Conservation (phyloP, 2,329 filamentous ascomycete genomes). For the Microdochium bolleyi region DNA sequence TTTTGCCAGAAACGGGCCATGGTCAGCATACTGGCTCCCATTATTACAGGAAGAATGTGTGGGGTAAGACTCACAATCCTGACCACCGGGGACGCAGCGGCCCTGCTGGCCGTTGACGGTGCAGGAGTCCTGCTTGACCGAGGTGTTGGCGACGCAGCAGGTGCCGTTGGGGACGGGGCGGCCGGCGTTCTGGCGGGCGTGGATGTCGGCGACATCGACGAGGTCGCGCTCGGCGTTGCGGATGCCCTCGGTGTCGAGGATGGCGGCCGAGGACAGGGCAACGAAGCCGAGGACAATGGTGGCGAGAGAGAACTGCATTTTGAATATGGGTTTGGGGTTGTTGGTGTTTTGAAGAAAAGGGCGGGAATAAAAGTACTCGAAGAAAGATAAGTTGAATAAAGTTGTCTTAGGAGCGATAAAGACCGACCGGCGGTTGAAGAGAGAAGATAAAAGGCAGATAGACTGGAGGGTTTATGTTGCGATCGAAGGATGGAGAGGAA, state of each 20-base stretch:
- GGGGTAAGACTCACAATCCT: constrained; percentile 2
- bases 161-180: constrained; percentile 2
- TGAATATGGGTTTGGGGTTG: background rate
- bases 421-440: background rate
- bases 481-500: background rate
- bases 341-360: no score
- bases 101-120: constrained; percentile 3
- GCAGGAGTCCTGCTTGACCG: constrained; percentile 8
- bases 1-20: background rate
- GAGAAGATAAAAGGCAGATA: background rate
- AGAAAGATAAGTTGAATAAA: background rate
- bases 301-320: constrained; percentile 6
- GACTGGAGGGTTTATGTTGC: background rate
- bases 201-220: background rate
- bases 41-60: background rate
- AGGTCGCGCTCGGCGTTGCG: background rate
- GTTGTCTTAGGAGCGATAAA: background rate
- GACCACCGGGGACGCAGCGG: constrained; percentile 8
- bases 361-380: background rate
- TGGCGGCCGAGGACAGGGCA: constrained; percentile 2
- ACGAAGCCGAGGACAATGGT: constrained; percentile 3
- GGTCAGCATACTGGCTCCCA: background rate
- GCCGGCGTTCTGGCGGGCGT: constrained; percentile 2
- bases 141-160: constrained; percentile 8
- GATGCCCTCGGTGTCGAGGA: background rate